Evolutionary conservation across 1,284 basidiomycete species (phyloP).

Genomic region (Bondarzewia mesenterica): DNA sequence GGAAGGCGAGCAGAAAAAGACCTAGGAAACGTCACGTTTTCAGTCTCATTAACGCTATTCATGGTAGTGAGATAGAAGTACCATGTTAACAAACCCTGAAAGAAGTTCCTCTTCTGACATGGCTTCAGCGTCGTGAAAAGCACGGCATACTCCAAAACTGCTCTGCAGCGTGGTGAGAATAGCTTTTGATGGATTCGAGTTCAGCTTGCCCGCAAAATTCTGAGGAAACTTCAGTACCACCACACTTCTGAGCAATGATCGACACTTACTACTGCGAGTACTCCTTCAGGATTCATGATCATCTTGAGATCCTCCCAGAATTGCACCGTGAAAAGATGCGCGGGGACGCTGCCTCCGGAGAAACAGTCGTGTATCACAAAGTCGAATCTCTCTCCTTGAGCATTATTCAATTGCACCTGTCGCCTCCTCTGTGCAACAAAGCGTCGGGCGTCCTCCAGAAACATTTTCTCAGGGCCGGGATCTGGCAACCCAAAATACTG

Average conservation of each 20-base stretch:
- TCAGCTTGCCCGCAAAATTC: conserved; percentile 69
- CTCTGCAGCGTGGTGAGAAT: conserved; percentile 61
- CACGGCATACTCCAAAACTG: conserved; percentile 70
- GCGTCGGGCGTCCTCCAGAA: conserved; percentile 67
- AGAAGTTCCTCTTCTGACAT: conserved; percentile 36
- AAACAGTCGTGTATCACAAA: conserved; percentile 88
- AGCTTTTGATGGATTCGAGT: conserved; percentile 54
- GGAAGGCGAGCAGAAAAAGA: conserved; percentile 72
- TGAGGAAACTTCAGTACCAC: conserved; percentile 30
- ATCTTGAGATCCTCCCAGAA: conserved; percentile 72
- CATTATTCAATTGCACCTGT: conserved; percentile 22
- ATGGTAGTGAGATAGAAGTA: conserved; percentile 27
- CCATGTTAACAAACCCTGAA: conserved; percentile 68
- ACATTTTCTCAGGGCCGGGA: conserved; percentile 46
- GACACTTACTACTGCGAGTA: conserved; percentile 71
- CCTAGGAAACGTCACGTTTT: conserved; percentile 47
- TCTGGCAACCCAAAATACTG: conserved; percentile 72
- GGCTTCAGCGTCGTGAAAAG: conserved; percentile 61
- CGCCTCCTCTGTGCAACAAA: conserved; percentile 45
- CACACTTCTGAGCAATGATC: neutral
- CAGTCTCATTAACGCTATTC: too few relatives aligned
- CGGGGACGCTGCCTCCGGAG: conserved; percentile 80
- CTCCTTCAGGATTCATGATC: conserved; percentile 61
- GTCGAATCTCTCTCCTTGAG: conserved; percentile 43
- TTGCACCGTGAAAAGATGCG: conserved; percentile 72